Percentiles rank a stretch among this genome's conserved stretches.
Conservation (phyloP, 352 stramenopile genomes). For the Peronospora destructor region DNA sequence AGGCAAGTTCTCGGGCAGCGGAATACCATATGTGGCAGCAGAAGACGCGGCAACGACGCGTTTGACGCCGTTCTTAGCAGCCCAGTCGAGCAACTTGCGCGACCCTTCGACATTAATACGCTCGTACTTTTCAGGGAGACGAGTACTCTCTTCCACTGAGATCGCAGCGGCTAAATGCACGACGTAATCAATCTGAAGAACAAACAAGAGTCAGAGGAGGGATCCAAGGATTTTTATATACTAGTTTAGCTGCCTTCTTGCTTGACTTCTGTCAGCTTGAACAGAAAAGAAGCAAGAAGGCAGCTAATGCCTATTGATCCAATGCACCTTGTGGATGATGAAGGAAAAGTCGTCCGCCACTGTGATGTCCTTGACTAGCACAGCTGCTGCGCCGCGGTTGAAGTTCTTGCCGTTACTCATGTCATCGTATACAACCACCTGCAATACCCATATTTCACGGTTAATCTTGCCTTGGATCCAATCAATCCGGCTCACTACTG, state of each 20-base stretch:
- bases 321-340: conserved; percentile 66
- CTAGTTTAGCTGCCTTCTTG: too few species aligned
- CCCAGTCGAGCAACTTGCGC: conserved; percentile 77
- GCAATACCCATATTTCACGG: conserved; percentile 3
- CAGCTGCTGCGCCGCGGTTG: conserved; percentile 57
- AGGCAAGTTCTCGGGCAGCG: conserved; percentile 56
- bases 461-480: conserved; percentile 6
- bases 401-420: conserved; percentile 88
- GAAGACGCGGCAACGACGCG: conserved; percentile 75
- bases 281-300: neutral
- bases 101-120: conserved; percentile 80
- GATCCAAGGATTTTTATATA: neutral
- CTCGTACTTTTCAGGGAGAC: conserved; percentile 81
- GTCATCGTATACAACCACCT: conserved; percentile 83
- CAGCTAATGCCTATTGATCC: neutral
- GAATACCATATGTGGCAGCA: conserved; percentile 66
- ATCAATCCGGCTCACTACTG: conserved; percentile 1
- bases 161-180: conserved; percentile 79
- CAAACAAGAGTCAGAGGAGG: conserved; percentile 3
- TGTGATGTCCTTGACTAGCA: conserved; percentile 83
- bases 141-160: conserved; percentile 80
- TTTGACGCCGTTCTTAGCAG: conserved; percentile 63
- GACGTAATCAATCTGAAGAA: conserved; percentile 65
- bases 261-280: neutral
- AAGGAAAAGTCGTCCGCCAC: conserved; percentile 70